phyloP scores from a whole-genome alignment of 441 rosid species.

The Kokia cookei region DNA sequence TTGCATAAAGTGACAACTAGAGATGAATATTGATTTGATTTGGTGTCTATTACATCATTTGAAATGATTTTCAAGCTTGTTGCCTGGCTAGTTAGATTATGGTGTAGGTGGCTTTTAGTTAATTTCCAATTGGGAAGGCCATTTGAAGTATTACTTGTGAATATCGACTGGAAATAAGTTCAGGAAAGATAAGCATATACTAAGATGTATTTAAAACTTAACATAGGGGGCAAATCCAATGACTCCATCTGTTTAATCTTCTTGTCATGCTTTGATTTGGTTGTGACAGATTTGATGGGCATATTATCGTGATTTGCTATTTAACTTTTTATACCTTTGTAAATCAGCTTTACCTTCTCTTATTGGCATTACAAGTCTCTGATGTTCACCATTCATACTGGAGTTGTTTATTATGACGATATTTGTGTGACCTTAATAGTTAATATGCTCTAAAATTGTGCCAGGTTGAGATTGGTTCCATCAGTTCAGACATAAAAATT shows the following conservation, averaged over 20 bases:
- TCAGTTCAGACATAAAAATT: slow-evolving; percentile 96
- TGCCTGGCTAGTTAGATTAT: not conserved
- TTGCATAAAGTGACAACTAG: not conserved
- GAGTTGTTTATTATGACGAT: not conserved
- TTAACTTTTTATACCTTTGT: not conserved
- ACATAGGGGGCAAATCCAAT: not conserved
- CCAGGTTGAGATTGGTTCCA: slow-evolving; percentile 95
- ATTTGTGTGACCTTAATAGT: not conserved
- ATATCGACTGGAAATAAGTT: not conserved
- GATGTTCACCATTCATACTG: not conserved
- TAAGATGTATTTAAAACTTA: not conserved
- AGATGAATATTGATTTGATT: not conserved
- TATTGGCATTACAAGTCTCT: not conserved
- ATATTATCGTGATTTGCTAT: not conserved
- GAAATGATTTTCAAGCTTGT: not conserved
- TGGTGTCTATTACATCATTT: not conserved
- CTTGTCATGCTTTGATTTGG: not conserved
- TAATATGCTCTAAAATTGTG: slow-evolving; percentile 11
- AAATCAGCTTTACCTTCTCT: not conserved
- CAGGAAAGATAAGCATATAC: not conserved
- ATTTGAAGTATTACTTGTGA: not conserved
- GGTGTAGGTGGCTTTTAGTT: not conserved
- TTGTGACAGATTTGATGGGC: not conserved
- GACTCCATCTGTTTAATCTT: not conserved
- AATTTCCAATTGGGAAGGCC: not conserved